Conservation (phyloP, 257 asterid genomes). For the Ophiorrhiza pumila region DNA sequence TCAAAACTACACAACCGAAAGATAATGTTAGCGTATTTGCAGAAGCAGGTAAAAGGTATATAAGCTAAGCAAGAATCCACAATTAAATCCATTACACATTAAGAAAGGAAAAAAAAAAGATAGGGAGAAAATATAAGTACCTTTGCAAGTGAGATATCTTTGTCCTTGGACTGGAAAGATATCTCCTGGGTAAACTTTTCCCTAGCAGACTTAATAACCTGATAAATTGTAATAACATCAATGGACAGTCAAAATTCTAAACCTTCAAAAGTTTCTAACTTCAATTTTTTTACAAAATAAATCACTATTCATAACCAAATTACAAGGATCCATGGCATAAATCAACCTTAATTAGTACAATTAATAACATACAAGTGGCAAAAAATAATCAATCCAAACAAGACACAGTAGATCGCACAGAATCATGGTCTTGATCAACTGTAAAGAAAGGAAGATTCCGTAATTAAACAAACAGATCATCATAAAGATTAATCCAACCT, state of each 20-base stretch:
- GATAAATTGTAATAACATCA: constrained; percentile 17
- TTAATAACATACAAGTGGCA: neutral
- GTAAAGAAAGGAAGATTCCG: neutral
- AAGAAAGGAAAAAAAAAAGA: constrained; percentile 7
- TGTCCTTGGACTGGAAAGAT: constrained; percentile 78
- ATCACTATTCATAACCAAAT: neutral
- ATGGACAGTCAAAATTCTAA: constrained; percentile 21
- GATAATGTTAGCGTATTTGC: neutral
- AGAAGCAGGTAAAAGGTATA: constrained; percentile 1
- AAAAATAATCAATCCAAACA: neutral
- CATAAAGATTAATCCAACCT: constrained; percentile 49
- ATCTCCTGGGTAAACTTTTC: constrained; percentile 70
- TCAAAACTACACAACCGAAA: neutral
- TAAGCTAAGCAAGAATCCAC: neutral
- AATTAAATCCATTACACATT: constrained; percentile 8
- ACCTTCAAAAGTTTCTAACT: neutral
- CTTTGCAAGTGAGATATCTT: constrained; percentile 87
- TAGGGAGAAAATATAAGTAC: constrained; percentile 30
- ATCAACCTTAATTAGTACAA: neutral
- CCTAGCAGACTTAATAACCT: constrained; percentile 75
- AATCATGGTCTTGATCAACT: neutral
- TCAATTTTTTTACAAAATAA: neutral
- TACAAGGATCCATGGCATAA: neutral
- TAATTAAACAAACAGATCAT: constrained; percentile 4
- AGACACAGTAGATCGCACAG: neutral